phyloP scores from a whole-genome alignment of 2,329 filamentous ascomycete genomes.

The Beauveria medogensis region DNA sequence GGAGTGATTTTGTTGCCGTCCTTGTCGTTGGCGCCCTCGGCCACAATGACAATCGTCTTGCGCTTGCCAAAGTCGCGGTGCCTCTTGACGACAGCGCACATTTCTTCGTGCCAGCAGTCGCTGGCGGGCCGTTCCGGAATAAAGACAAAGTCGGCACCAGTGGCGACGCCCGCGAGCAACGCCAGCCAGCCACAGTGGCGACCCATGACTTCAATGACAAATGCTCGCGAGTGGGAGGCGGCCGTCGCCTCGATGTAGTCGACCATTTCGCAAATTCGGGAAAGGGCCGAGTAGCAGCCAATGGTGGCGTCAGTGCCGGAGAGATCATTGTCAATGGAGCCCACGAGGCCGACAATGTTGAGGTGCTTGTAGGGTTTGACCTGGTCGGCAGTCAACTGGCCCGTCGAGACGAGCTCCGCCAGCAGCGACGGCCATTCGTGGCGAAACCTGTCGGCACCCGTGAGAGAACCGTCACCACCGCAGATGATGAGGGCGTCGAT shows the following conservation, averaged over 20 bases:
- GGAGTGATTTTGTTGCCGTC: slow-evolving; percentile 78
- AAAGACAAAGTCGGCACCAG: slow-evolving; percentile 93
- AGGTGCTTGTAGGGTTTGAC: slow-evolving; percentile 71
- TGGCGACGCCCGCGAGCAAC: slow-evolving; percentile 90
- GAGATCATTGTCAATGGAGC: slow-evolving; percentile 97
- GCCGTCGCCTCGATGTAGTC: slow-evolving; percentile 97
- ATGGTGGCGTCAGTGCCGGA: slow-evolving; percentile 96
- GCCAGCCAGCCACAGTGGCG: slow-evolving; percentile 97
- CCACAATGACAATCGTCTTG: slow-evolving; percentile 96
- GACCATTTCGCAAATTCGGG: slow-evolving; percentile 89
- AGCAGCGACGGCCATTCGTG: slow-evolving; percentile 85
- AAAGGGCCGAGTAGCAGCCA: slow-evolving; percentile 88
- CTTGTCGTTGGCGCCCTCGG: slow-evolving; percentile 84
- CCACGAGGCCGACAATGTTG: slow-evolving; percentile 94
- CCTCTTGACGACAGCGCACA: slow-evolving; percentile 69
- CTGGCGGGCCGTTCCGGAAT: slow-evolving; percentile 88
- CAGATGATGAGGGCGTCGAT: slow-evolving; percentile 96
- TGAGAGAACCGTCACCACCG: slow-evolving; percentile 92
- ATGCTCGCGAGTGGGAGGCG: slow-evolving; percentile 87
- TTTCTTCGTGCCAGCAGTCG: slow-evolving; percentile 82
- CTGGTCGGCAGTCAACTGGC: slow-evolving; percentile 63
- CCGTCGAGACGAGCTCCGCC: slow-evolving; percentile 69
- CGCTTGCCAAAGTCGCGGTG: slow-evolving; percentile 86
- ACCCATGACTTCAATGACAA: slow-evolving; percentile 98
- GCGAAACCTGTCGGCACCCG: slow-evolving; percentile 89